Evolutionary conservation across 2,329 filamentous ascomycete species (phyloP).

Genomic region (Pseudogymnoascus sp.): DNA sequence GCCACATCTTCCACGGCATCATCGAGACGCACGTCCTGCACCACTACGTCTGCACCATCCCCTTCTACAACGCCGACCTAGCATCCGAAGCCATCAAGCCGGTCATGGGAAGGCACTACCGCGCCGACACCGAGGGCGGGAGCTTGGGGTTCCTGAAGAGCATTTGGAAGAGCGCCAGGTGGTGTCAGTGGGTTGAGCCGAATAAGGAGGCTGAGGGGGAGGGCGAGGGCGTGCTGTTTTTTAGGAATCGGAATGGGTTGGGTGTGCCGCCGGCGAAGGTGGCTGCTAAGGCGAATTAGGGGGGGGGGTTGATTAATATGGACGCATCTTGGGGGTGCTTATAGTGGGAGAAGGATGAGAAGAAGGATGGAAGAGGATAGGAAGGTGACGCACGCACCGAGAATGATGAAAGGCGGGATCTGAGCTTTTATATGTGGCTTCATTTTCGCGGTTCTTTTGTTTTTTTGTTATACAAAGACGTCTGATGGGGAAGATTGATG

Average conservation of each 20-base stretch:
- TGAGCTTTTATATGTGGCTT: background rate
- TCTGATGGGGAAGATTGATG: background rate
- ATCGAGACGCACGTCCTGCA: slow-evolving; percentile 97
- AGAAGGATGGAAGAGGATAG: background rate
- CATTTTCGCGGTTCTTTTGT: background rate
- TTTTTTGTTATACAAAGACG: background rate
- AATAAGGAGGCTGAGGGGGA: slow-evolving; percentile 60
- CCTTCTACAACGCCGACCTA: slow-evolving; percentile 94
- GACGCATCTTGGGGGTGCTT: too few species aligned
- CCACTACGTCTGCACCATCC: slow-evolving; percentile 93
- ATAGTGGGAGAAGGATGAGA: background rate
- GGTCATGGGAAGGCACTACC: slow-evolving; percentile 94
- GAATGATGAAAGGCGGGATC: background rate
- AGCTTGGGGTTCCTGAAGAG: slow-evolving; percentile 75
- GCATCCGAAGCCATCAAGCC: slow-evolving; percentile 88
- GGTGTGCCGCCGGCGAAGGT: slow-evolving; percentile 39
- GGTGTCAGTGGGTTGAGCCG: slow-evolving; percentile 97
- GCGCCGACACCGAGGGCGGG: slow-evolving; percentile 69
- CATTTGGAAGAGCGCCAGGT: slow-evolving; percentile 71
- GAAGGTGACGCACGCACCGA: background rate
- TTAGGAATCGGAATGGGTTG: slow-evolving; percentile 85
- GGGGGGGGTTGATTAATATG: background rate
- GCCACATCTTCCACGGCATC: slow-evolving; percentile 86
- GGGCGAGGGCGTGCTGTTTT: slow-evolving; percentile 82
- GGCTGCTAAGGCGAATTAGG: background rate